Conservation (phyloP, 2,329 filamentous ascomycete genomes). For the Trichoderma hamatum region DNA sequence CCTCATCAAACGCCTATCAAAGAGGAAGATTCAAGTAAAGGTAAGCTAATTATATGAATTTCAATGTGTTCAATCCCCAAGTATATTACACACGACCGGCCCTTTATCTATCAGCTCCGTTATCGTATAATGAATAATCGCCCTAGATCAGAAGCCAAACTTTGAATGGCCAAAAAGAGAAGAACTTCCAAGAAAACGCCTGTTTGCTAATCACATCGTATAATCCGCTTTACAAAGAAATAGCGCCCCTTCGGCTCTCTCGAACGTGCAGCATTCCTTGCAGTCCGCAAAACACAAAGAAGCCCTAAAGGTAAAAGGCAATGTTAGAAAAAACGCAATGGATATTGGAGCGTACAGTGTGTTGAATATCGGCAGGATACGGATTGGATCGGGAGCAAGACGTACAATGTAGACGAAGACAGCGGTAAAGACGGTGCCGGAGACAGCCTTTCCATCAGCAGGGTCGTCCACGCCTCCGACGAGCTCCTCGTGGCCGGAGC, state of each 20-base stretch:
- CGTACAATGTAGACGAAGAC: slow-evolving; percentile 87
- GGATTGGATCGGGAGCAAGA: slow-evolving; percentile 32
- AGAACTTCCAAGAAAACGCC: slow-evolving; percentile 3
- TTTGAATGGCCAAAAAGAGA: background rate
- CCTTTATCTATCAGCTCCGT: background rate
- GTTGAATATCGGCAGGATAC: background rate
- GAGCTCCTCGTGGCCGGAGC: slow-evolving; percentile 78
- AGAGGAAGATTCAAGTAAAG: background rate
- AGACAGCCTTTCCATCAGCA: slow-evolving; percentile 74
- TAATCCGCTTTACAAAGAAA: slow-evolving; percentile 61
- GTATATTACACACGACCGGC: slow-evolving; percentile 5
- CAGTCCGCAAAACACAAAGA: slow-evolving; percentile 88
- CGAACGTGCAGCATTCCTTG: slow-evolving; percentile 86
- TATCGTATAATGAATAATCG: background rate
- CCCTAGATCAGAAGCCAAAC: slow-evolving; percentile 9
- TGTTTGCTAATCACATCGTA: background rate
- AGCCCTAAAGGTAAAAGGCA: slow-evolving; percentile 59
- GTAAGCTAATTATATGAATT: background rate
- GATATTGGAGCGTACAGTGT: background rate
- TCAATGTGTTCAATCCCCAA: background rate
- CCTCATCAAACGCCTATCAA: background rate
- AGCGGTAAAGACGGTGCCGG: slow-evolving; percentile 82
- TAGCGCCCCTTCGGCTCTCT: slow-evolving; percentile 80
- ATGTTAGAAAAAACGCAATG: background rate
- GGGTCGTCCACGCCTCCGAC: slow-evolving; percentile 75